phyloP scores from a whole-genome alignment of 768 basidiomycete genomes.

The Pleurotus tuber-regium region DNA sequence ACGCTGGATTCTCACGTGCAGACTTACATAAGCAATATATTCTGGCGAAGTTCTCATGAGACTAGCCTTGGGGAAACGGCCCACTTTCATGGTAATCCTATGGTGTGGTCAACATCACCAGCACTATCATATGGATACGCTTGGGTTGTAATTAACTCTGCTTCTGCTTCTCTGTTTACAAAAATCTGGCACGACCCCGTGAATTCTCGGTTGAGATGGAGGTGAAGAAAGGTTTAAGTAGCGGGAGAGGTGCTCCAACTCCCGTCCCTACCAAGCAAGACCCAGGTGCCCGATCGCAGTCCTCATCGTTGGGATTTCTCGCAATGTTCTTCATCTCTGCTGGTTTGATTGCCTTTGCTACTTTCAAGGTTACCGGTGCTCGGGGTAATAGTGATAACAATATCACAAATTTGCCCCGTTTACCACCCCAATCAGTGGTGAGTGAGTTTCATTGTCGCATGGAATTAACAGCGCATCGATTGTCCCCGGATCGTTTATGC shows the following conservation, averaged over 20 bases:
- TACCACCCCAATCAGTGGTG: constrained; percentile 28
- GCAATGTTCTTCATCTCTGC: constrained; percentile 1
- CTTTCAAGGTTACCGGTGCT: constrained; percentile 6
- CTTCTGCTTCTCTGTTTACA: too few species aligned
- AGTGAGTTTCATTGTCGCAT: constrained; percentile 4
- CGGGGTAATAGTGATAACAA: constrained; percentile 12
- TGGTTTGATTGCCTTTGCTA: constrained; percentile 3
- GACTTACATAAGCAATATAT: too few species aligned
- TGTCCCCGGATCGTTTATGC: background rate
- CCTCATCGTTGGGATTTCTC: background rate
- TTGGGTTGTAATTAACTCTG: too few species aligned
- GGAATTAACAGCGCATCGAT: background rate
- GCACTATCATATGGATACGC: too few species aligned
- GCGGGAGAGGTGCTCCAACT: background rate
- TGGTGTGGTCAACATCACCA: too few species aligned
- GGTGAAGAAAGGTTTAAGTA: background rate
- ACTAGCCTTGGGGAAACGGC: too few species aligned
- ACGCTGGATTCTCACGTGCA: too few species aligned
- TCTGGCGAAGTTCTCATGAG: too few species aligned
- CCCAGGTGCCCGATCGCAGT: background rate
- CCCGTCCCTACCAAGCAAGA: background rate
- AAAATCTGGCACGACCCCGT: constrained; percentile 3
- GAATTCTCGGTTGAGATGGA: background rate
- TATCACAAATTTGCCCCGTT: constrained; percentile 11
- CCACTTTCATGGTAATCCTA: too few species aligned